phyloP scores from a whole-genome alignment of 345 rosid species.

The Eucalyptus guilfoylei region DNA sequence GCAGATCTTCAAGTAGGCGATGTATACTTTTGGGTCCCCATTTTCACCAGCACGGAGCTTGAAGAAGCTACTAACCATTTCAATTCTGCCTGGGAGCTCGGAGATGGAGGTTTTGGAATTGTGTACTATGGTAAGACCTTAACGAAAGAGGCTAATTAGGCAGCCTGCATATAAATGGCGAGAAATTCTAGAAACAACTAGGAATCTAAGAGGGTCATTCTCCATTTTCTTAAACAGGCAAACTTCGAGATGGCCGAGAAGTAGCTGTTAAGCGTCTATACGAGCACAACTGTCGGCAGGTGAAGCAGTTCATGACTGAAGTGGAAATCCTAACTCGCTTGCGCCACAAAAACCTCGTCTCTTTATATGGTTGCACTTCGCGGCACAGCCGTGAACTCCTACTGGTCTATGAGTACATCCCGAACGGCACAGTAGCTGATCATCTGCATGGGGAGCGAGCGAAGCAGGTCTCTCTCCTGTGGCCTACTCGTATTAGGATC shows the following conservation, averaged over 20 bases:
- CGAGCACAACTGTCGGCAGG: constrained; percentile 33
- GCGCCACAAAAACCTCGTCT: constrained; percentile 52
- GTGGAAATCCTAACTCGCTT: constrained; percentile 44
- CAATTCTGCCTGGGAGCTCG: constrained; percentile 29
- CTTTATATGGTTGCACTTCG: constrained; percentile 63
- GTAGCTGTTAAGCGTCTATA: constrained; percentile 65
- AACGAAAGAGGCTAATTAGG: background rate
- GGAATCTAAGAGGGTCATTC: background rate
- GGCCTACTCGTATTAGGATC: constrained; percentile 46
- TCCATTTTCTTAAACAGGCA: constrained; percentile 15
- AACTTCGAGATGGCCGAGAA: constrained; percentile 52
- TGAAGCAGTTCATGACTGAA: constrained; percentile 51
- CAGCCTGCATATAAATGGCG: background rate
- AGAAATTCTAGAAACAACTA: background rate
- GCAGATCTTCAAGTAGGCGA: constrained; percentile 21
- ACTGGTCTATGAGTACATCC: constrained; percentile 53
- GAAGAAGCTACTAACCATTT: constrained; percentile 49
- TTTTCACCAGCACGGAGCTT: constrained; percentile 53
- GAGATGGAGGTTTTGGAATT: constrained; percentile 70
- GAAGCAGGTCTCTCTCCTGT: constrained; percentile 14
- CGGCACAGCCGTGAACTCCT: constrained; percentile 40
- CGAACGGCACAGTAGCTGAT: constrained; percentile 57
- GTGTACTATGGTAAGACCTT: constrained; percentile 47
- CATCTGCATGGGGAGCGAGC: constrained; percentile 41
- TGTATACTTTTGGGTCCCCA: constrained; percentile 25